Evolutionary conservation across 129 eudicot genomes (phyloP).

Genomic region (Pseudognaphalium luteoalbum): DNA sequence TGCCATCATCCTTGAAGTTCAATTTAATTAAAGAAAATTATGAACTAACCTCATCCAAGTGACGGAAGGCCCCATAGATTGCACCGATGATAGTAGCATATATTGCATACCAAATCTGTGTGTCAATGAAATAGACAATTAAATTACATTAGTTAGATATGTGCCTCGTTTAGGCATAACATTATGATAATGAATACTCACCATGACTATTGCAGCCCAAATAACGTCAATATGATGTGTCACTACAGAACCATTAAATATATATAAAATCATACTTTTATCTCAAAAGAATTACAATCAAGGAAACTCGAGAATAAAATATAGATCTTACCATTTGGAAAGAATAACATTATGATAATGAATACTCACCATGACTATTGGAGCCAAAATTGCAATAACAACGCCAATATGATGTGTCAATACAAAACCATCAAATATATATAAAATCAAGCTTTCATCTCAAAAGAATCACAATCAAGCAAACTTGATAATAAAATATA

Average conservation of each 20-base stretch:
- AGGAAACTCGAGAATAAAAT: background rate
- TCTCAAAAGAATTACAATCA: constrained; percentile 22
- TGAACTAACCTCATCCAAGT: constrained; percentile 94
- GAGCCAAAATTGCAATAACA: constrained; percentile 90
- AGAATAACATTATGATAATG: constrained; percentile 37
- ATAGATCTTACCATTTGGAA: constrained; percentile 69
- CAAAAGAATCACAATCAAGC: constrained; percentile 20
- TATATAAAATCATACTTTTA: constrained; percentile 14
- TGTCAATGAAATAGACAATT: constrained; percentile 86
- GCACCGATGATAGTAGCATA: constrained; percentile 88
- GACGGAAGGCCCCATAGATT: constrained; percentile 97
- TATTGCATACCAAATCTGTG: constrained; percentile 98
- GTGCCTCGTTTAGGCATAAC: constrained; percentile 14
- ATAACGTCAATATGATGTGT: constrained; percentile 76
- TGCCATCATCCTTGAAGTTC: constrained; percentile 8
- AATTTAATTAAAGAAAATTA: constrained; percentile 13
- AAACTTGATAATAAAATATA: background rate
- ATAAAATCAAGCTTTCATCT: constrained; percentile 14
- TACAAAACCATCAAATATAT: constrained; percentile 42
- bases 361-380: constrained; percentile 81
- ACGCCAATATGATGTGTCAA: constrained; percentile 76
- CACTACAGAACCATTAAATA: constrained; percentile 50
- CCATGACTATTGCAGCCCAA: constrained; percentile 95
- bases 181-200: constrained; percentile 40
- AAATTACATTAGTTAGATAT: constrained; percentile 16